phyloP scores from a whole-genome alignment of 108 stramenopile genomes.

The Aurantiochytrium sp. region DNA sequence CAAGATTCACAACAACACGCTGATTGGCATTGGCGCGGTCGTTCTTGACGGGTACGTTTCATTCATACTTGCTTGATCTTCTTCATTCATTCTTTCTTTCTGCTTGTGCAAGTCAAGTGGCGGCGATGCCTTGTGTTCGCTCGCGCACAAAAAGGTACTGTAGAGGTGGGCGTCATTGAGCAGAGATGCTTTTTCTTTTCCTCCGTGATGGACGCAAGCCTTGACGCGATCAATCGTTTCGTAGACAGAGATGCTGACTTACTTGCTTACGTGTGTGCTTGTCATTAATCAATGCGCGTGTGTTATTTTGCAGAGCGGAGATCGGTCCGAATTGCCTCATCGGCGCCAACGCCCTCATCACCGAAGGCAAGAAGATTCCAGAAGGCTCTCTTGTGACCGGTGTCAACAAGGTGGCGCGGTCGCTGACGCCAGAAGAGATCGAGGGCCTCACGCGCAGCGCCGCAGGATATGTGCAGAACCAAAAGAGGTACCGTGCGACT shows the following conservation, averaged over 20 bases:
- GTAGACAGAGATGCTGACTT: no score
- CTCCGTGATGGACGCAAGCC: no score
- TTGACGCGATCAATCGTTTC: no score
- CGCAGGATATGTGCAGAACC: slow-evolving; percentile 38
- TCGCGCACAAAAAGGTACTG: not conserved
- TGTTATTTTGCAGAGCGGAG: slow-evolving; percentile 4
- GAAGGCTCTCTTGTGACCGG: slow-evolving; percentile 41
- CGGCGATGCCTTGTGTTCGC: no score
- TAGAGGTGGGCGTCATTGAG: not conserved
- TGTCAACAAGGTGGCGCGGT: slow-evolving; percentile 33
- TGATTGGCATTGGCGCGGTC: slow-evolving; percentile 48
- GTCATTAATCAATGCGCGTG: no score
- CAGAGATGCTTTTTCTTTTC: no score
- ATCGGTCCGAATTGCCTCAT: slow-evolving; percentile 44
- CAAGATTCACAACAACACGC: slow-evolving; percentile 34
- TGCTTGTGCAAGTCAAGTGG: no score
- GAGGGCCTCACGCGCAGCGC: slow-evolving; percentile 33
- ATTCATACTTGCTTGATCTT: no score
- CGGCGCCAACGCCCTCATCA: slow-evolving; percentile 40
- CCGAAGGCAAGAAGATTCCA: slow-evolving; percentile 41
- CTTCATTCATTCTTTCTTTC: no score
- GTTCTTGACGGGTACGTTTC: slow-evolving; percentile 30
- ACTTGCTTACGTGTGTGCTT: no score
- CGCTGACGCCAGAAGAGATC: slow-evolving; percentile 43
- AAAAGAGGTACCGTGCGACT: not conserved